Conservation (phyloP, 768 basidiomycete species). For the Piloderma croceum region DNA sequence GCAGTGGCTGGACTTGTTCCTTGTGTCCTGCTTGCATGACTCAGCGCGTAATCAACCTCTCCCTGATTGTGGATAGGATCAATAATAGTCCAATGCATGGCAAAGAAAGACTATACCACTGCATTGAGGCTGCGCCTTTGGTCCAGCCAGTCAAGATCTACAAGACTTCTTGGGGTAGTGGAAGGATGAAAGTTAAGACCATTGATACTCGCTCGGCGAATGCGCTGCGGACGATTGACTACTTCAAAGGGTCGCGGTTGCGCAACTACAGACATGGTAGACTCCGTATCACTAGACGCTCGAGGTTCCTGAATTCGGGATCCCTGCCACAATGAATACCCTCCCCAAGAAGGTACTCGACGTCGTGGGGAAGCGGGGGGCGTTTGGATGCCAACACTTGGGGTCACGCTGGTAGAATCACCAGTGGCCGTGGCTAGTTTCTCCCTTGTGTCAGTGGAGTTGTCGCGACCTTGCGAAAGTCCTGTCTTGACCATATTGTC, state of each 20-base stretch:
- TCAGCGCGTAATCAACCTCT: conserved; percentile 67
- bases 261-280: too few relatives aligned
- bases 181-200: conserved; percentile 27
- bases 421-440: too few relatives aligned
- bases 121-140: conserved; percentile 65
- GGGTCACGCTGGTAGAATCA: too few relatives aligned
- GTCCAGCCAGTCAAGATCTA: conserved; percentile 76
- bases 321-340: too few relatives aligned
- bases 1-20: conserved; percentile 45
- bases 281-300: too few relatives aligned
- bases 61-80: conserved; percentile 43
- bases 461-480: too few relatives aligned
- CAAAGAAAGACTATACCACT: conserved; percentile 40
- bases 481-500: too few relatives aligned
- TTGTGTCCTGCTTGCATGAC: conserved; percentile 48
- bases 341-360: too few relatives aligned
- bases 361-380: too few relatives aligned
- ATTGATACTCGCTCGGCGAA: conserved; percentile 46
- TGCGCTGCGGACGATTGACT: conserved; percentile 43
- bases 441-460: too few relatives aligned
- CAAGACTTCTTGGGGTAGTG: conserved; percentile 29
- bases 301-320: too few relatives aligned
- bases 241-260: conserved; percentile 43
- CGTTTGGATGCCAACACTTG: too few relatives aligned
- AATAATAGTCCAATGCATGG: conserved; percentile 11